Evolutionary conservation across 163 green algal species (phyloP).

Genomic region (Scenedesmus sp.): DNA sequence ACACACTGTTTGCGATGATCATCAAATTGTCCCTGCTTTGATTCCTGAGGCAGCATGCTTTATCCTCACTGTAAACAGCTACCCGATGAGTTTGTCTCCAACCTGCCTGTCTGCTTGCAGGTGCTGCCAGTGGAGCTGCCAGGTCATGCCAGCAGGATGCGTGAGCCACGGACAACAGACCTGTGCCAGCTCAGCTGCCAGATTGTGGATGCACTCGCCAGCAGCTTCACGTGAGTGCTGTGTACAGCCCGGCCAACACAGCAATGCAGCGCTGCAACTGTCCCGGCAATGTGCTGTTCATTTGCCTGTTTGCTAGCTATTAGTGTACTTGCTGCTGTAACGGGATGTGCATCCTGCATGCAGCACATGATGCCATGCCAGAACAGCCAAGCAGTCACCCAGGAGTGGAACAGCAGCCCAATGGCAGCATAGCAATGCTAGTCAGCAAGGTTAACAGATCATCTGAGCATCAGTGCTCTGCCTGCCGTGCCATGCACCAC

Average conservation of each 20-base stretch:
- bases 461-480: background rate
- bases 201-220: conserved; percentile 46
- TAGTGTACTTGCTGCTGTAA: no score
- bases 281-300: background rate
- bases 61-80: background rate
- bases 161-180: conserved; percentile 53
- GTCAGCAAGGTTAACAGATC: no score
- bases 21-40: no score
- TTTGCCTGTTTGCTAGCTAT: background rate
- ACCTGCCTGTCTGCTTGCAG: conserved; percentile 37
- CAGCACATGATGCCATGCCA: no score
- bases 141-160: conserved; percentile 64
- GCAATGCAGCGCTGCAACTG: background rate
- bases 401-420: no score
- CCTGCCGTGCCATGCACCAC: background rate
- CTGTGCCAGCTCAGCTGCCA: conserved; percentile 58
- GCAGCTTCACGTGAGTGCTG: background rate
- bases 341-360: no score
- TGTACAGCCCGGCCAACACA: background rate
- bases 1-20: no score
- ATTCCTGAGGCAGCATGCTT: background rate
- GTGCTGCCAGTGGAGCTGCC: conserved; percentile 77
- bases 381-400: no score
- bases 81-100: no score
- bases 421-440: no score